These are phyloP conservation scores for Auxenochlorella protothecoides DNA, from an alignment of 139 green algal genomes.

Conservation along the genomic window DNA sequence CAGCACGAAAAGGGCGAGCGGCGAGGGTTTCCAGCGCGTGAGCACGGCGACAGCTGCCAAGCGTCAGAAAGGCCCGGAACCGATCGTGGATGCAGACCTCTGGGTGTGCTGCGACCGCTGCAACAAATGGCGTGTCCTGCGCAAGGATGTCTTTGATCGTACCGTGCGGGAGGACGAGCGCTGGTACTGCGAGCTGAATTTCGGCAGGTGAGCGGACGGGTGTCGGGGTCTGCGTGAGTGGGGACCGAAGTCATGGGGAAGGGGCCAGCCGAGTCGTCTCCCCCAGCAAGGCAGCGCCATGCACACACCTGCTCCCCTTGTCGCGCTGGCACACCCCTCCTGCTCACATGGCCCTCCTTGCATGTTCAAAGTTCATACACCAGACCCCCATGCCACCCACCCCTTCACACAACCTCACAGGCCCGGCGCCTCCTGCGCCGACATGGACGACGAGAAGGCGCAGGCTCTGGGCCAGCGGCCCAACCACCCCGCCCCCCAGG, in stretches of 20 bases:
- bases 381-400: no score
- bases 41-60: neutral
- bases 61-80: neutral
- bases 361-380: no score
- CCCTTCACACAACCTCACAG: neutral
- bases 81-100: neutral
- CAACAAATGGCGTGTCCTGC: neutral
- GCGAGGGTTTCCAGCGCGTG: neutral
- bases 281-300: no score
- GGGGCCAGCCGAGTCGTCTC: no score
- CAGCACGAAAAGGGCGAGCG: neutral
- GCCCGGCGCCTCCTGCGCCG: neutral
- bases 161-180: neutral
- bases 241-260: no score
- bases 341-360: no score
- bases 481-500: neutral
- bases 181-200: neutral
- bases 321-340: no score
- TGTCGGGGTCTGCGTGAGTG: no score
- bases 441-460: neutral
- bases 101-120: neutral
- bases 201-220: neutral
- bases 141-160: neutral
- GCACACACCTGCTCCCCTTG: no score
- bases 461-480: neutral